phyloP scores from a whole-genome alignment of 345 rosid genomes.

The Bruguiera parviflora region DNA sequence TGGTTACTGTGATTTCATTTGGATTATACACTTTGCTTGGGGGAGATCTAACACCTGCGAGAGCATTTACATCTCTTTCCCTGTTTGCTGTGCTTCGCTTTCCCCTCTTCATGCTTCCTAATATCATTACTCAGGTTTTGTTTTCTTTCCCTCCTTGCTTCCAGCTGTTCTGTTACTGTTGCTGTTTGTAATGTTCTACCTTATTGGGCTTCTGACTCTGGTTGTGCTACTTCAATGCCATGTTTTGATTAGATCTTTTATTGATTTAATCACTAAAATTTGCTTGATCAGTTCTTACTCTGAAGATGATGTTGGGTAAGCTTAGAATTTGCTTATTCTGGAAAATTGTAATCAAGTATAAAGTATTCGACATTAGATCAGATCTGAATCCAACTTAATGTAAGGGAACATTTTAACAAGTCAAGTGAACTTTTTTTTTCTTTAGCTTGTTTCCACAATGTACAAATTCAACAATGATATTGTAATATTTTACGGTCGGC shows the following conservation, averaged over 20 bases:
- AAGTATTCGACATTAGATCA: neutral
- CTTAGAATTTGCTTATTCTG: neutral
- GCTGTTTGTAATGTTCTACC: neutral
- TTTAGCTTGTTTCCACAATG: no score
- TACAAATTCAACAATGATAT: no score
- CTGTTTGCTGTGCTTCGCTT: slow-evolving; percentile 95
- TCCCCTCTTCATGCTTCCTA: slow-evolving; percentile 95
- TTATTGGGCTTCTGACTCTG: neutral
- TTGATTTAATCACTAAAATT: neutral
- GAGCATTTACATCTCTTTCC: slow-evolving; percentile 95
- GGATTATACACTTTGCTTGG: slow-evolving; percentile 95
- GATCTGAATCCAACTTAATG: neutral
- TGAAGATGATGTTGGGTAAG: neutral
- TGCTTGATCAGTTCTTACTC: neutral
- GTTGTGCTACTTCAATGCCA: neutral
- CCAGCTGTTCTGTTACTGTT: no score
- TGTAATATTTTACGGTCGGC: neutral
- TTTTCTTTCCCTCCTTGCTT: slow-evolving; percentile 8
- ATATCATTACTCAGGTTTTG: slow-evolving; percentile 82
- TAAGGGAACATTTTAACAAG: no score
- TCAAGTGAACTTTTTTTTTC: no score
- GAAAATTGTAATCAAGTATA: neutral
- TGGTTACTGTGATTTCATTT: slow-evolving; percentile 89
- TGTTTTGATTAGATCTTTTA: neutral
- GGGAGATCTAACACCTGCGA: slow-evolving; percentile 95